Conservation (phyloP, 2,329 filamentous ascomycete genomes). For the Fusarium sp. region DNA sequence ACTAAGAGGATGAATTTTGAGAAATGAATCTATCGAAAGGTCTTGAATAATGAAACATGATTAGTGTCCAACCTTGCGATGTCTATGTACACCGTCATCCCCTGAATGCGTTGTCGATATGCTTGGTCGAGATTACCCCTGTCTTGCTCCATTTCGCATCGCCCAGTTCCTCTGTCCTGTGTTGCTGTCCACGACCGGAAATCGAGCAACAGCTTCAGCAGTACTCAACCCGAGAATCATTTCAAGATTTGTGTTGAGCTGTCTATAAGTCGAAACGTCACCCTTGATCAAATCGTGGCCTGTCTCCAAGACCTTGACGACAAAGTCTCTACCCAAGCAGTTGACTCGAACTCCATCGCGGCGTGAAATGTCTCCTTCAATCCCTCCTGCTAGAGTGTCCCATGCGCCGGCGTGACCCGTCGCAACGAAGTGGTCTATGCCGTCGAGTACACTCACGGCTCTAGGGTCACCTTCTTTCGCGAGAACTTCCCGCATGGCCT, state of each 20-base stretch:
- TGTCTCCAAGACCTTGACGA: not conserved
- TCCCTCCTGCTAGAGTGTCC: accelerated
- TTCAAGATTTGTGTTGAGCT: not conserved
- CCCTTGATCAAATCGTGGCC: not conserved
- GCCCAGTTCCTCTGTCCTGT: not conserved
- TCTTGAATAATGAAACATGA: not conserved
- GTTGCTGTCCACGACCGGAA: not conserved
- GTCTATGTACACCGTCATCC: not conserved
- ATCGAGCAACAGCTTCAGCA: not conserved
- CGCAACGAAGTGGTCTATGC: not conserved
- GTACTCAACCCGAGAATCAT: not conserved
- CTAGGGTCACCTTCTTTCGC: not conserved
- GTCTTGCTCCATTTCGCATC: not conserved
- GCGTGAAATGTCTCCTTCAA: not conserved
- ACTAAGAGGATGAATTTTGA: not conserved
- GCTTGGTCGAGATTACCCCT: not conserved
- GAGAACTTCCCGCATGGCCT: not conserved
- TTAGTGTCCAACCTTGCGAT: not conserved
- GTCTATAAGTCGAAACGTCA: not conserved
- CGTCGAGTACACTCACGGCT: too few relatives aligned
- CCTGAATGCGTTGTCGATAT: not conserved
- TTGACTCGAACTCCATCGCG: not conserved
- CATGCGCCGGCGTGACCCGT: not conserved
- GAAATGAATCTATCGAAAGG: not conserved
- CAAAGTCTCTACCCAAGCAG: not conserved